These are phyloP conservation scores for Cryptococcus maquisensis DNA, from an alignment of 1,284 basidiomycete genomes.

Conservation along the genomic window DNA sequence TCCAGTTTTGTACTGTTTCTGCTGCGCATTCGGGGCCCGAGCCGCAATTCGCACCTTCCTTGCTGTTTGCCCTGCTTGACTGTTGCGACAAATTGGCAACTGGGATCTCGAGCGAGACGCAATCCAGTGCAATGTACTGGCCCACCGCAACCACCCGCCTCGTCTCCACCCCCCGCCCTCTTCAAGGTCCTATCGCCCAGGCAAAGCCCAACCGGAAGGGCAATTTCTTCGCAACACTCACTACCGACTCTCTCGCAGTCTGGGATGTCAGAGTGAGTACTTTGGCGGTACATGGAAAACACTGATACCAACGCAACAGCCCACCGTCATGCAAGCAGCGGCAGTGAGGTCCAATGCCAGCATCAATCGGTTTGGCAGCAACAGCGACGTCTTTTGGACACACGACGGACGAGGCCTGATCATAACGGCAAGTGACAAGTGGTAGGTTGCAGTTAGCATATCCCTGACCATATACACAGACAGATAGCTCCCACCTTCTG, in stretches of 20 bases:
- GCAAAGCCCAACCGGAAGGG: slow-evolving; percentile 65
- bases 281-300: neutral
- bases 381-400: slow-evolving; percentile 68
- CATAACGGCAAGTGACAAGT: slow-evolving; percentile 66
- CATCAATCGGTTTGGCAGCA: slow-evolving; percentile 74
- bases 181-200: slow-evolving; percentile 54
- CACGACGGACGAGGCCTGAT: slow-evolving; percentile 71
- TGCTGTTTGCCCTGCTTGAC: no score
- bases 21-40: no score
- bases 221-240: slow-evolving; percentile 71
- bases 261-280: slow-evolving; percentile 73
- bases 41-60: no score
- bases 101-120: neutral
- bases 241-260: slow-evolving; percentile 62
- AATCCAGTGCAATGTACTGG: slow-evolving; percentile 42
- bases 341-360: slow-evolving; percentile 70
- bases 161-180: slow-evolving; percentile 25
- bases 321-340: slow-evolving; percentile 69
- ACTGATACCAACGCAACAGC: slow-evolving; percentile 53
- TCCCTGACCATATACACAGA: slow-evolving; percentile 51
- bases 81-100: neutral
- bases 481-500: slow-evolving; percentile 70
- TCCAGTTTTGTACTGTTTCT: no score
- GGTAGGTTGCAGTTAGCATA: neutral
- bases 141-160: slow-evolving; percentile 37